A percentile compares a stretch with the other conserved stretches of the same genome.
Conservation (phyloP, 83 land plant genomes). For the Thuja plicata region DNA sequence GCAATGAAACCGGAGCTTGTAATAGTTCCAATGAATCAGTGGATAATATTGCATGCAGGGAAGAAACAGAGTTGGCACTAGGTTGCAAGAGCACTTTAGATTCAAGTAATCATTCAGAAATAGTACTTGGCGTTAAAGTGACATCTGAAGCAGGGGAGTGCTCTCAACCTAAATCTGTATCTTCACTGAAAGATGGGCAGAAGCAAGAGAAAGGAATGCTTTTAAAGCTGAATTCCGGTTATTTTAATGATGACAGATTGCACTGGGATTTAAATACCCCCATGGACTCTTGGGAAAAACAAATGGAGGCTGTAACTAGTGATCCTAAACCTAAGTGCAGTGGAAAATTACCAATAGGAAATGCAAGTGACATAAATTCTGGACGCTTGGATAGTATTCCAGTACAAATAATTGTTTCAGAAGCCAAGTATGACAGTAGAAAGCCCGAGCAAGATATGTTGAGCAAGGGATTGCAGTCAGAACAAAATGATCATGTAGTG, state of each 20-base stretch:
- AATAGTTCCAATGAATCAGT: neutral
- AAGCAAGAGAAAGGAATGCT: constrained; percentile 3
- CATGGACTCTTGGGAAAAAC: constrained; percentile 3
- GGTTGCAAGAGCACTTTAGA: neutral
- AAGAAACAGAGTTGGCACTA: neutral
- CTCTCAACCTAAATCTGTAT: neutral
- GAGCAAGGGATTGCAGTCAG: constrained; percentile 6
- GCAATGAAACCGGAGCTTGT: neutral
- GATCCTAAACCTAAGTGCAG: neutral
- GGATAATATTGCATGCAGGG: neutral
- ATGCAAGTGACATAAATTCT: neutral
- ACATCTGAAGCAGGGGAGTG: constrained; percentile 6
- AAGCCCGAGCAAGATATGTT: constrained; percentile 6
- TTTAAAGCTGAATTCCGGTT: neutral
- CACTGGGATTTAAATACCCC: neutral
- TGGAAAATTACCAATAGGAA: neutral
- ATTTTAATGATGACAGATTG: neutral
- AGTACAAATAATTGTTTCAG: neutral
- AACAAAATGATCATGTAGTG: neutral
- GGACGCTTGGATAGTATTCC: neutral
- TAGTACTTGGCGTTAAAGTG: neutral
- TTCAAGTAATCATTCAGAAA: neutral
- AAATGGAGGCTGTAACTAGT: neutral
- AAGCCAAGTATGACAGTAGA: neutral
- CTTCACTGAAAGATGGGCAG: neutral